Evolutionary conservation across 352 stramenopile genomes (phyloP), one percentile per base, ranked within the genome.

Genomic region (Phytophthora pluvialis): DNA sequence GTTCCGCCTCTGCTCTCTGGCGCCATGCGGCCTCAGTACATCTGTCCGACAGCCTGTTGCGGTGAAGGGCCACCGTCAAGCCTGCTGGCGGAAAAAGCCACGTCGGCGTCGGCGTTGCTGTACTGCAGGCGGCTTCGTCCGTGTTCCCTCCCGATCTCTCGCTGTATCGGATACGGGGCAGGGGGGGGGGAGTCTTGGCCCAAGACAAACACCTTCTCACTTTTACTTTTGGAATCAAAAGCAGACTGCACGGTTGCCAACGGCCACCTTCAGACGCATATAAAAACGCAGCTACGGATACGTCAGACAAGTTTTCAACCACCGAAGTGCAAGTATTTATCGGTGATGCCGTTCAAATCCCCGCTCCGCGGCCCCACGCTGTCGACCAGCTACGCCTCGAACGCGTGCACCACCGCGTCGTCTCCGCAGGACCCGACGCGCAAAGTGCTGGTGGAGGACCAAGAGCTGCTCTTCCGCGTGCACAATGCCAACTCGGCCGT

Each of bases 401-500:
- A 67, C 21, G 48, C 38, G 3, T 39, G 31, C 54, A 64, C 60
- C 10, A 53, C 49, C 0, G 15, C 32, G 3, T 74, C 55, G 9
- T 72, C 64, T 3, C 46, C 57, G 2, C 44, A 52, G 25, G 29
- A 56, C 26, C 38, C 60, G 13, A 26, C 44, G 8, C 56, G 52
- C 21, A 74, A 72, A 36, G 56, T 80, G 7, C 33, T 67, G 5
- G 44, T 80, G 0, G 45, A 64, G 13, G 64, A 80, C 6, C 35
- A 75, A 2, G 72, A 80, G 51, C 64, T 80, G 9, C 26, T 77
- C 6, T 56, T 47, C 18, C 67, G 72, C 7, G 58, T 68, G 3
- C 46, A 33, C 31, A 63, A 55, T 1, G n/a, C 49, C 7, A 56
- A 44, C 4, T 42, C 60, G 8, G 56, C 60, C 2, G 45, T 66